These are phyloP conservation scores for Candida sphagnicola DNA, from an alignment of 805 yeast genomes.

Conservation along the genomic window DNA sequence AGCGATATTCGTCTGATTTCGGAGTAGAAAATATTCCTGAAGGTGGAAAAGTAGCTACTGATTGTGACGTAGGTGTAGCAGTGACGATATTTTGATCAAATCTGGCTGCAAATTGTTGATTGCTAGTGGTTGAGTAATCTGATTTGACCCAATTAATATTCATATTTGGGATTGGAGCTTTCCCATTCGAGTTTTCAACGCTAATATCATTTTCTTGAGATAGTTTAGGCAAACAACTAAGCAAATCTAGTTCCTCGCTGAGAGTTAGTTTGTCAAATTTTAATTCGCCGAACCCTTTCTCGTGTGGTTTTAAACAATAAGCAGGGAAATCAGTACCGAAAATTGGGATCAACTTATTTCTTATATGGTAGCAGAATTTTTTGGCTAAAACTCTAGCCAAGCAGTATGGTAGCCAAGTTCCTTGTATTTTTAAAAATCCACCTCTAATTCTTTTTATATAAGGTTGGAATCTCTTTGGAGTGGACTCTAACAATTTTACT, in stretches of 20 bases:
- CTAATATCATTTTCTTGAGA: background rate
- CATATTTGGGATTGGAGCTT: no score
- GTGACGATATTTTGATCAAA: no score
- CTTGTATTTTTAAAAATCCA: slow-evolving; percentile 88
- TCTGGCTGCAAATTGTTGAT: no score
- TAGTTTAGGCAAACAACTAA: background rate
- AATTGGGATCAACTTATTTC: slow-evolving; percentile 72
- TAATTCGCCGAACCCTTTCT: slow-evolving; percentile 63
- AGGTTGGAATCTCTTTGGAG: slow-evolving; percentile 58
- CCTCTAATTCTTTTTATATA: slow-evolving; percentile 77
- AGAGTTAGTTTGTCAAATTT: slow-evolving; percentile 30
- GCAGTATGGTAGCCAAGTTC: slow-evolving; percentile 83
- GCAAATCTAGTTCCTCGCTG: slow-evolving; percentile 4
- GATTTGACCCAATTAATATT: no score
- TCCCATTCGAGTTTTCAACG: background rate
- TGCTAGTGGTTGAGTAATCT: no score
- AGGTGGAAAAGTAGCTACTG: background rate
- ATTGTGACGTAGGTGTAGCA: background rate
- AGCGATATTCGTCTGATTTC: background rate
- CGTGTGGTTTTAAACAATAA: slow-evolving; percentile 55
- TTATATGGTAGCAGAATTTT: slow-evolving; percentile 71
- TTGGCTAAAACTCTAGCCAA: slow-evolving; percentile 65
- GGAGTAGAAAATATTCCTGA: background rate
- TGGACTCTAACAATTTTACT: slow-evolving; percentile 61
- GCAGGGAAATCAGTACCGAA: slow-evolving; percentile 71